Evolutionary conservation across 495 filamentous ascomycete genomes (phyloP).

Genomic region (Hyphodiscus hymeniophilus): DNA sequence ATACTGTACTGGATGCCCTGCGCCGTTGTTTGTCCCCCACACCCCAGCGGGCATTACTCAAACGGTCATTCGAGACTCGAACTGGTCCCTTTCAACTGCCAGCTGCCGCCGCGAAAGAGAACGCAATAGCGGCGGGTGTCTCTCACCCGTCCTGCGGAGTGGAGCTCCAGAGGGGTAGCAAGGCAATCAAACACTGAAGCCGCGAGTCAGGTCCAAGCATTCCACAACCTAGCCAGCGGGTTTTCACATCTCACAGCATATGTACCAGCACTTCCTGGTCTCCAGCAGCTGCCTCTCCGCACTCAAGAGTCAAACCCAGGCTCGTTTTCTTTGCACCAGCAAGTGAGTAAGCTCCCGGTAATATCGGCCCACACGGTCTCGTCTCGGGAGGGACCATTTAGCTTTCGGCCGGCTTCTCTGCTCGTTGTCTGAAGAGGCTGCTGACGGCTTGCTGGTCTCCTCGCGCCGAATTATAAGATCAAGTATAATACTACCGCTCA

Average conservation of each 20-base stretch:
- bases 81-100: too few species aligned
- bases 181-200: slow-evolving; percentile 16
- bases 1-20: too few species aligned
- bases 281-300: not conserved
- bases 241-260: slow-evolving; percentile 1
- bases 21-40: too few species aligned
- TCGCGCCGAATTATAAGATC: too few species aligned
- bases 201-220: slow-evolving; percentile 3
- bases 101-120: too few species aligned
- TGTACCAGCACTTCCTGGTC: not conserved
- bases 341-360: slow-evolving; percentile 4
- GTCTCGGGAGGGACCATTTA: slow-evolving; percentile 15
- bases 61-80: too few species aligned
- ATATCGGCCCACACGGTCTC: slow-evolving; percentile 14
- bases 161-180: slow-evolving; percentile 8
- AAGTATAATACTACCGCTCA: too few species aligned
- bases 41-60: too few species aligned
- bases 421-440: slow-evolving; percentile 1
- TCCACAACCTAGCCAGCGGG: not conserved
- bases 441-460: too few species aligned
- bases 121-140: slow-evolving; percentile 15
- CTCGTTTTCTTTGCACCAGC: not conserved
- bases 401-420: slow-evolving; percentile 7
- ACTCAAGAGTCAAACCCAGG: too few species aligned
- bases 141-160: slow-evolving; percentile 14